phyloP scores from a whole-genome alignment of 1,284 basidiomycete genomes.

The Trichosporon sp. region DNA sequence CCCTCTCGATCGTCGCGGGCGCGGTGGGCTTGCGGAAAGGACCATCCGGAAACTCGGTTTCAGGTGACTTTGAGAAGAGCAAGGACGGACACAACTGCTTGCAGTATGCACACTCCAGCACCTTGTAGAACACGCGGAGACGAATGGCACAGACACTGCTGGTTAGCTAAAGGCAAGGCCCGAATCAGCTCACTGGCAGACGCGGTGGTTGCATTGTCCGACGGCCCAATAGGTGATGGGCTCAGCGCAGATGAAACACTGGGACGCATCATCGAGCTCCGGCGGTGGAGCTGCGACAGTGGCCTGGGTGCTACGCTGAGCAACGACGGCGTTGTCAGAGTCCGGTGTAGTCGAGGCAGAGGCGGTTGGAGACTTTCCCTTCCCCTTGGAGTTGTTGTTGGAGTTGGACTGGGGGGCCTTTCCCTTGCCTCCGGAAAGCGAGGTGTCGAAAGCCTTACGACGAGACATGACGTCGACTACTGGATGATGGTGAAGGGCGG shows the following conservation, averaged over 20 bases:
- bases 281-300: conserved; percentile 10
- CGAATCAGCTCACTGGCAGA: conserved; percentile 44
- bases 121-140: conserved; percentile 90
- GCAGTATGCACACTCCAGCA: conserved; percentile 89
- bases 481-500: neutral
- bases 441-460: conserved; percentile 35
- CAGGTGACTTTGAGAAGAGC: conserved; percentile 72
- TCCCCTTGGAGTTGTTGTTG: conserved; percentile 9
- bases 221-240: conserved; percentile 85
- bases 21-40: conserved; percentile 54
- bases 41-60: conserved; percentile 62
- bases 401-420: conserved; percentile 9
- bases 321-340: neutral
- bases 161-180: conserved; percentile 61
- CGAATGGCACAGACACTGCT: conserved; percentile 74
- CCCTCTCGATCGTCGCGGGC: conserved; percentile 30
- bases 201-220: conserved; percentile 78
- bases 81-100: conserved; percentile 80
- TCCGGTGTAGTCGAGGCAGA: conserved; percentile 7
- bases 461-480: conserved; percentile 29
- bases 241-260: conserved; percentile 96
- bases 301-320: neutral
- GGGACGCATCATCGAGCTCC: conserved; percentile 50
- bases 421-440: conserved; percentile 17
- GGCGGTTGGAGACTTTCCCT: conserved; percentile 11